Base-by-base conservation (phyloP, 2,329 filamentous ascomycete species). In the Zymoseptoria crescenta region DNA sequence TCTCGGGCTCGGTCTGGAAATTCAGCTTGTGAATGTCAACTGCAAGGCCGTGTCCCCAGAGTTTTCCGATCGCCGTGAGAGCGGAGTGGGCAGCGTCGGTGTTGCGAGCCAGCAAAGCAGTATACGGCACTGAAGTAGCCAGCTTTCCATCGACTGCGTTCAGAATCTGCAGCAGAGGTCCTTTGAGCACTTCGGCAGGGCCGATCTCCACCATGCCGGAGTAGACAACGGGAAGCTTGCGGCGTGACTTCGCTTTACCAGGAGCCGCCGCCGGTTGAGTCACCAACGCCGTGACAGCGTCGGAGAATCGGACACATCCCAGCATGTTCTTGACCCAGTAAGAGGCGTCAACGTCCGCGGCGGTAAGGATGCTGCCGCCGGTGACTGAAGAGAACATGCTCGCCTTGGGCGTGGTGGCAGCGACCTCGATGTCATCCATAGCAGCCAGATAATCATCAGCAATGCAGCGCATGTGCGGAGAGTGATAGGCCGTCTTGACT, bases 401-500 rank as follows among this genome's bases (percentile, higher is more conserved):
- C 3, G 21, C 52, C 30, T 55, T 50, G 6, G 29, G 53, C 5
- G 21, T 24, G 27, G 20, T 56, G 49, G 19, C 49, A n/a, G 24
- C 20, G 1, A 51, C 49, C 7, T 51, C 49, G 2, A 51, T 51
- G 20, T 54, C 56, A 10, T 49, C n/a, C 16, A 59, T 55, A 4
- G 54, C 30, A 4, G 45, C 41, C 20, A 56, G 50, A 21, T 64
- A 64, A 3, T 56, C 52, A 16, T 54, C 51, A n/a, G 60, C 58
- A 21, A 57, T 53, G 28, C 48, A 30, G 8, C 41, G 45, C 62
- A 69, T 65, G 41, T 79, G 76, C 35, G 73, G 71, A 0, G 75
- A 77, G 56, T 80, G 77, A 52, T 78, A 79, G 0, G 77, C 77
- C 13, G 65, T 71, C 24, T 74, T 70, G 3, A 79, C 75, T 52